Conservation (phyloP, 768 basidiomycete species). For the Arthromyces matolae region DNA sequence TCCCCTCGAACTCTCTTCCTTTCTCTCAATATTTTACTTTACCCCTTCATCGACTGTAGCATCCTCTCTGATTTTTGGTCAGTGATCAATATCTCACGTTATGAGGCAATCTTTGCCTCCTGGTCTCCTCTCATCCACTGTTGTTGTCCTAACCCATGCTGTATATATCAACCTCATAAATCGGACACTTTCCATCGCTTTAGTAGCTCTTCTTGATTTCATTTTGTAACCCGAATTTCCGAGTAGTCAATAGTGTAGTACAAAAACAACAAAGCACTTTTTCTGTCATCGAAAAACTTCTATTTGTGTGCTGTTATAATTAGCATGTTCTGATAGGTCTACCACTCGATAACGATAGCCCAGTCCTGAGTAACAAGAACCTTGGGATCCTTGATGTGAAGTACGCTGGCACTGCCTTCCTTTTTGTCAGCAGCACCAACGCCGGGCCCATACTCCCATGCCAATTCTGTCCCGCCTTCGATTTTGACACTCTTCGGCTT, state of each 20-base stretch:
- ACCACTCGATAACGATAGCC: conserved; percentile 44
- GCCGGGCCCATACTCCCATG: conserved; percentile 68
- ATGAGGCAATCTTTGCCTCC: conserved; percentile 1
- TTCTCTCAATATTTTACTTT: not conserved
- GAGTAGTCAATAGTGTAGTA: conserved; percentile 8
- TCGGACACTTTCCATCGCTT: too few species aligned
- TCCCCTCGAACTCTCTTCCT: not conserved
- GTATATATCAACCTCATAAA: conserved; percentile 13
- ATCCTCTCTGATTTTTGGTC: conserved; percentile 12
- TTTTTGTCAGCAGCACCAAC: conserved; percentile 50
- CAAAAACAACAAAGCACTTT: conserved; percentile 4
- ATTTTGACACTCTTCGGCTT: conserved; percentile 62
- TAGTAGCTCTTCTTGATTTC: conserved; percentile 9
- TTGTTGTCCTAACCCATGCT: conserved; percentile 12
- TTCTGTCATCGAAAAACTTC: not conserved
- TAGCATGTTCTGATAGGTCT: not conserved
- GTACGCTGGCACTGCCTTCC: conserved; percentile 61
- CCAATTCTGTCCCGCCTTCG: conserved; percentile 47
- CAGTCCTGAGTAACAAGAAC: conserved; percentile 59
- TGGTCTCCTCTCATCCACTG: not conserved
- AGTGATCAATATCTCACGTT: conserved; percentile 7
- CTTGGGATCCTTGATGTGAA: conserved; percentile 76
- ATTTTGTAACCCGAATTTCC: conserved; percentile 1
- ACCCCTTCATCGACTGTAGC: conserved; percentile 12
- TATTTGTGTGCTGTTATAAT: not conserved